A percentile compares a stretch with the other conserved stretches of the same genome.
Evolutionary conservation across 192 early-diverging fungal species (phyloP).

Genomic region (Coemansia sp.): DNA sequence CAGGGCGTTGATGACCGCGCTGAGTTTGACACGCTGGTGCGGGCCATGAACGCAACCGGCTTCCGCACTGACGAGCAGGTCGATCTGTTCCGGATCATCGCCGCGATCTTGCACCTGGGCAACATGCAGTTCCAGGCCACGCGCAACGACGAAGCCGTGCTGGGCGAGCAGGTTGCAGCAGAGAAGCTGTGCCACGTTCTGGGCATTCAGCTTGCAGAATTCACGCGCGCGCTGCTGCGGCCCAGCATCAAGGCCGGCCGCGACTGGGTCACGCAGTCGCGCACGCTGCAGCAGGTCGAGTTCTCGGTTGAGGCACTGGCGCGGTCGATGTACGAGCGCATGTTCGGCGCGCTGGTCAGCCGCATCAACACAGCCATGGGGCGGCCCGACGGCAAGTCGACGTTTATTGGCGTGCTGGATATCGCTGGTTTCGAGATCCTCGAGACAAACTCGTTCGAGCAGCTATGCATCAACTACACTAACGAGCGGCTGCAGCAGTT

Average conservation of each 20-base stretch:
- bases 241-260: conserved; percentile 93
- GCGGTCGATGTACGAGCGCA: conserved; percentile 90
- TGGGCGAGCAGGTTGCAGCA: conserved; percentile 69
- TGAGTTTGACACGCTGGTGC: conserved; percentile 74
- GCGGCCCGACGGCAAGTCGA: conserved; percentile 66
- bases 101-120: conserved; percentile 89
- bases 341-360: conserved; percentile 89
- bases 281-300: conserved; percentile 81
- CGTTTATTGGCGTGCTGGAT: conserved; percentile 96
- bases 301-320: conserved; percentile 91
- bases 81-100: conserved; percentile 80
- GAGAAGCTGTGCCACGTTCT: conserved; percentile 95
- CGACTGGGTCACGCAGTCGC: conserved; percentile 92
- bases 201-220: conserved; percentile 84
- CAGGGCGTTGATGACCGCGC: conserved; percentile 88
- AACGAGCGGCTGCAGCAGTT: conserved; percentile 99
- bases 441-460: conserved; percentile 96
- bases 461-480: conserved; percentile 99
- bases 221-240: conserved; percentile 80
- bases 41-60: conserved; percentile 81
- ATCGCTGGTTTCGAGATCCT: conserved; percentile 99
- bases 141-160: conserved; percentile 83
- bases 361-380: conserved; percentile 77
- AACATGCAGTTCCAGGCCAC: conserved; percentile 82
- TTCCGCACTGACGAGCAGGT: conserved; percentile 74